These are phyloP conservation scores for Monilinia aucupariae DNA, from an alignment of 2,329 filamentous ascomycete species.

Conservation along the genomic window DNA sequence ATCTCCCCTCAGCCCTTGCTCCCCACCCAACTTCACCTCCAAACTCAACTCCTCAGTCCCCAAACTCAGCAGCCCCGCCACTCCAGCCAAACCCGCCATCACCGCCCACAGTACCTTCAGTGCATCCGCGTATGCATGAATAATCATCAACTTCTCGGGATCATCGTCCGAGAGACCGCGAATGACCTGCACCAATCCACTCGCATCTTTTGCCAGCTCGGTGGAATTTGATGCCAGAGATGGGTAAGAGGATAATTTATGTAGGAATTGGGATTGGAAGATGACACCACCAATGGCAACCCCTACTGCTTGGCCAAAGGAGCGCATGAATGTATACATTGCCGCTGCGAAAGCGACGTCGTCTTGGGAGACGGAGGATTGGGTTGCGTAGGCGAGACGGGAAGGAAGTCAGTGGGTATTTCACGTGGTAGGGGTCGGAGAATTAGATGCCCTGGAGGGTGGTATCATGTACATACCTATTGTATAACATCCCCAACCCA, in stretches of 20 bases:
- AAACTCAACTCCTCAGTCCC: neutral
- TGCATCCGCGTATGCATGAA: constrained; percentile 46
- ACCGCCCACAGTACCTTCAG: constrained; percentile 51
- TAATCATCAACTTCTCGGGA: neutral
- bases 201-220: neutral
- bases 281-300: constrained; percentile 60
- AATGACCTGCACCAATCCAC: neutral
- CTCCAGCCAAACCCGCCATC: constrained; percentile 44
- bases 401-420: neutral
- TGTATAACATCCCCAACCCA: neutral
- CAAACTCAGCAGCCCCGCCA: constrained; percentile 42
- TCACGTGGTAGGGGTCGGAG: neutral
- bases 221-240: neutral
- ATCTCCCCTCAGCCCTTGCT: neutral
- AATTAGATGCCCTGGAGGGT: too few species aligned
- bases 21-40: neutral
- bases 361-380: neutral
- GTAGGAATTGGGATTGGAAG: constrained; percentile 1
- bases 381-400: neutral
- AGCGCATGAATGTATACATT: constrained; percentile 62
- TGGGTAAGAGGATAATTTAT: neutral
- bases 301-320: constrained; percentile 57
- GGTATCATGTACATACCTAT: neutral
- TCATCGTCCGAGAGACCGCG: neutral
- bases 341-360: constrained; percentile 33